Evolutionary conservation across 768 basidiomycete genomes (phyloP).

Genomic region (Lactarius psammicola): DNA sequence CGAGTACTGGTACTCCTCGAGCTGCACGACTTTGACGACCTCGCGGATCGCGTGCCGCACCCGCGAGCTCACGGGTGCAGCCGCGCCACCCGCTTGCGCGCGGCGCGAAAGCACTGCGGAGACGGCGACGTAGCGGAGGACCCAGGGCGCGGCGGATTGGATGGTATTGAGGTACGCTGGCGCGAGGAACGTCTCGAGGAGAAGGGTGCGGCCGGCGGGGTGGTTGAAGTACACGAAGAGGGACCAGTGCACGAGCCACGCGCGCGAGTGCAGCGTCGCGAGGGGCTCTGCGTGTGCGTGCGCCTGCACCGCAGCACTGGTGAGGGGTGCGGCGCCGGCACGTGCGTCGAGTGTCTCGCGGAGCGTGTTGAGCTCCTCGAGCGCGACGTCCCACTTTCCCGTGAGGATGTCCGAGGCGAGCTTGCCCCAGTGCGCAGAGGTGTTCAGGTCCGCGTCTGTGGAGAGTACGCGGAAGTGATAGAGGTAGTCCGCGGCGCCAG

Average conservation of each 20-base stretch:
- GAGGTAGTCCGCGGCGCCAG: slow-evolving; percentile 93
- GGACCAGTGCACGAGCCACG: slow-evolving; percentile 97
- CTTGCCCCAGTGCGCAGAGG: slow-evolving; percentile 98
- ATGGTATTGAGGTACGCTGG: slow-evolving; percentile 98
- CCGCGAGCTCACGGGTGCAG: slow-evolving; percentile 55
- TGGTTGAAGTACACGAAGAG: slow-evolving; percentile 99
- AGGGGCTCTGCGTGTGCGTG: slow-evolving; percentile 65
- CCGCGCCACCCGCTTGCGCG: slow-evolving; percentile 49
- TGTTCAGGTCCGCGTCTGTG: slow-evolving; percentile 88
- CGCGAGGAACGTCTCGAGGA: slow-evolving; percentile 95
- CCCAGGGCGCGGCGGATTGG: slow-evolving; percentile 92
- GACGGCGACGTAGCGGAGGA: slow-evolving; percentile 90
- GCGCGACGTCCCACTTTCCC: slow-evolving; percentile 92
- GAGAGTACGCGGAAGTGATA: slow-evolving; percentile 99
- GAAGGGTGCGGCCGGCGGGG: slow-evolving; percentile 81
- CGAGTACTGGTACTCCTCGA: slow-evolving; percentile 93
- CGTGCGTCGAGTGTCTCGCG: slow-evolving; percentile 88
- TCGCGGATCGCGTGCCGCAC: slow-evolving; percentile 88
- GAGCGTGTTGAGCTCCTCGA: slow-evolving; percentile 94
- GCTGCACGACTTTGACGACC: slow-evolving; percentile 90
- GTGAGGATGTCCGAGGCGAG: slow-evolving; percentile 94
- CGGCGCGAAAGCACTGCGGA: slow-evolving; percentile 92
- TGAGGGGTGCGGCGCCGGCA: slow-evolving; percentile 42
- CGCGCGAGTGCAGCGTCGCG: slow-evolving; percentile 87
- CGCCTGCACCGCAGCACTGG: slow-evolving; percentile 31